Base-by-base conservation (phyloP, 805 yeast genomes). In the Saturnispora sanitii region DNA sequence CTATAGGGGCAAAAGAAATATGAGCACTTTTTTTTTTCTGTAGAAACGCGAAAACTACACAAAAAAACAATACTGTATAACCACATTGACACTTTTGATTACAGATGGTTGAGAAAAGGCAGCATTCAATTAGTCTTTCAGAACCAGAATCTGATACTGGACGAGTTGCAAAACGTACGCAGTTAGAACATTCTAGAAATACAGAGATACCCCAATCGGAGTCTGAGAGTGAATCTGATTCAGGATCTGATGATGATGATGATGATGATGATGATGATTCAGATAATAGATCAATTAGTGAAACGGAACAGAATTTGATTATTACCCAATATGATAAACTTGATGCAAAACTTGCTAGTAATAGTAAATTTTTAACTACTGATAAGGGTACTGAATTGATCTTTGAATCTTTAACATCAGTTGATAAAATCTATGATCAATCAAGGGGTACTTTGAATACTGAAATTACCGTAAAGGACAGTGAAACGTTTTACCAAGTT, bases 401-500 rank as follows among this genome's bases (percentile, higher is more conserved):
- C 2, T 53, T 65, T 3, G 51, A 63, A 16, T 66, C 71, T 12
- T 53, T 80, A 32, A 50, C 55, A 3, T 61, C 59, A n/a, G 68
- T 72, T 6, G 74, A 78, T 45, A 52, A 53, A 1, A 54, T 76
- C 16, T 79, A 73, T 45, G 55, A 61, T 1, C 58, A 61, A 22
- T 65, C 72, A 2, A 66, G 64, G 34, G 53, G 59, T 16, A 41
- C 64, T 4, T 53, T 58, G 11, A 52, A 55, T 37, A 52, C 61
- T 2, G 69, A 65, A 45, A 49, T 70, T 8, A 66, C 71, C 23
- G 82, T 84, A 0, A 68, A 72, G 42, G 94, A 82, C 56, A 69
- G 90, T 1, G 75, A 75, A 41, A 76, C 81, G 4, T 65, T 82
- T 49, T 64, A 66, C 23, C 76, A 70, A 44, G 70, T 80, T 9